Evolutionary conservation across 1,139 yeast species (phyloP), one percentile per base, ranked within the genome.

Genomic region (Pichia sorboxylosa): DNA sequence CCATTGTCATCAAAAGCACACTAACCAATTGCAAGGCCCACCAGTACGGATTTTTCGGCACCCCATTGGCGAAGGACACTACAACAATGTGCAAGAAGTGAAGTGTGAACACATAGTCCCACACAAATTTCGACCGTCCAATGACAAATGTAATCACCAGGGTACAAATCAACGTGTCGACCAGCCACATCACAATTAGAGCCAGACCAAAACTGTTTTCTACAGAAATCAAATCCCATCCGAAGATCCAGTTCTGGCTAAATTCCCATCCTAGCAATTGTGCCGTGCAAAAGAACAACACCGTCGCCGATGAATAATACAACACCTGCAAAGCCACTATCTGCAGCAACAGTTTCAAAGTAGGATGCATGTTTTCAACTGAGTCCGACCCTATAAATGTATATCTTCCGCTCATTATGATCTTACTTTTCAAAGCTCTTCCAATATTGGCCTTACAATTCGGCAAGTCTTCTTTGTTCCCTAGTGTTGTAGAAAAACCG

Each of bases 41-140:
- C 97, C 97, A 90, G 31, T 79, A 63, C 8, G 76, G 45, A 25
- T 77, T 71, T 8, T 63, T 57, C 0, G 97, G 97, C 42, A 87
- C 69, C 26, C 64, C 61, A 1, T 76, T 70, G 42, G 71, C 75
- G 1, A 69, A 41, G 75, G 85, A 76, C 1, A 75, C 83, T 6
- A 83, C 74, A 3, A 76, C 35, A 25, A 87, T 57, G 55, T 87
- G 80, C 33, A 90, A 69, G 13, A 82, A 74, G 54, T 90, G 96
- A 13, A 90, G 61, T 0, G 98, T 87, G 22, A 90, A 52, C 10
- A 94, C 95, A 59, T 87, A 90, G 55, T 90, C 98, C 81, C 95
- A 80, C 0, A 96, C 97, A 37, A 90, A 61, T 54, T 87, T 90
- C 26, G 94, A 80, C 39, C 97, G 63, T 0, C 97, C 96, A 13